phyloP scores from a whole-genome alignment of 2,329 filamentous ascomycete species.

The Aspergillus hortae region DNA sequence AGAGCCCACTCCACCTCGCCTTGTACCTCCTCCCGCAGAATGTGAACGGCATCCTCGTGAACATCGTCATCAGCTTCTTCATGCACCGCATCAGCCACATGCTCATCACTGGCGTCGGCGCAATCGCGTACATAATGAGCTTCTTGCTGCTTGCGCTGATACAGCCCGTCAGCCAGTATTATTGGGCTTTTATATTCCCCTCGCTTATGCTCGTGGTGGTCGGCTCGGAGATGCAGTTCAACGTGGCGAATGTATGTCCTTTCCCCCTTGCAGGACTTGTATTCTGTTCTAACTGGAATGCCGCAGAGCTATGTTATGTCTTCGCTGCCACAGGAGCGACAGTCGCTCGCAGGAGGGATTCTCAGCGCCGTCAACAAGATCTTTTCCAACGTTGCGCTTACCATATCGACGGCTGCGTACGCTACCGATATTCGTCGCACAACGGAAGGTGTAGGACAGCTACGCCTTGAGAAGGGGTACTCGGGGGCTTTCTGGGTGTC shows the following conservation, averaged over 20 bases:
- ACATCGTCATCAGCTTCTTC: constrained; percentile 59
- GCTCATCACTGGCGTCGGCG: constrained; percentile 55
- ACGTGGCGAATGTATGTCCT: constrained; percentile 61
- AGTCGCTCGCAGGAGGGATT: constrained; percentile 64
- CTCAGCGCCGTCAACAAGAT: constrained; percentile 65
- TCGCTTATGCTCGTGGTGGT: constrained; percentile 59
- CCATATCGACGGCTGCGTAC: constrained; percentile 49
- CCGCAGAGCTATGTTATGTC: constrained; percentile 57
- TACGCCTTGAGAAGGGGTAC: neutral
- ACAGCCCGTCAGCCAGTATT: constrained; percentile 46
- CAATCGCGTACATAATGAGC: constrained; percentile 38
- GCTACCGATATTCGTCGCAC: neutral
- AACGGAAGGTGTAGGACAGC: neutral
- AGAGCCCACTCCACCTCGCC: constrained; percentile 57
- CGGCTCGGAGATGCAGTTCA: constrained; percentile 67
- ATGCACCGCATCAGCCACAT: constrained; percentile 64
- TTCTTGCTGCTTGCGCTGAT: constrained; percentile 59
- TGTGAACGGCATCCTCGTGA: constrained; percentile 60
- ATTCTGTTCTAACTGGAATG: neutral
- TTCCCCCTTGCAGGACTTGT: neutral
- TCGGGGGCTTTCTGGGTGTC: neutral
- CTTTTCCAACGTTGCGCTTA: constrained; percentile 57
- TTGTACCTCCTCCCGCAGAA: constrained; percentile 64
- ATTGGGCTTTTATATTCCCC: constrained; percentile 66
- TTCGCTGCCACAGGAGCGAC: constrained; percentile 58